These are phyloP conservation scores for Pyricularia grisea DNA, from an alignment of 2,329 filamentous ascomycete genomes.

Conservation along the genomic window DNA sequence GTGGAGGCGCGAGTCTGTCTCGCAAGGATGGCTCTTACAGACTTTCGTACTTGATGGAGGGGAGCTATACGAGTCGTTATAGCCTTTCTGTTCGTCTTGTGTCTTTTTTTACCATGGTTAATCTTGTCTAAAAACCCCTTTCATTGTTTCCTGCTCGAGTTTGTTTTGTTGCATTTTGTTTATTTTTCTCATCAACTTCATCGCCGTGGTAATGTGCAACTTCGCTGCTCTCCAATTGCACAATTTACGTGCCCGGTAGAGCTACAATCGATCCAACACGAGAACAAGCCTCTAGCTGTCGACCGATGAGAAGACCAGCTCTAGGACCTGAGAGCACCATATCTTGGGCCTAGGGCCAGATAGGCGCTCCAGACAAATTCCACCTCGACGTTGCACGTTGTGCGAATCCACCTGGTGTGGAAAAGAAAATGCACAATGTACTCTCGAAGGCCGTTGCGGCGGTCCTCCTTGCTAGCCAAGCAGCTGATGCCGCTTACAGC, in stretches of 20 bases:
- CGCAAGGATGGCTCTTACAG: neutral
- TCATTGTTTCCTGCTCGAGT: neutral
- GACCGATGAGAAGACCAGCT: neutral
- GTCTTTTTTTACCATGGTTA: neutral
- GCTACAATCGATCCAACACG: neutral
- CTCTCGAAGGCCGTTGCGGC: neutral
- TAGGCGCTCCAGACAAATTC: neutral
- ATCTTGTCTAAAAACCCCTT: neutral
- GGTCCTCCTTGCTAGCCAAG: neutral
- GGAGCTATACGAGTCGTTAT: neutral
- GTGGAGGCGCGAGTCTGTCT: neutral
- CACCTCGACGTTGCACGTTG: neutral
- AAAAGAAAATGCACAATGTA: neutral
- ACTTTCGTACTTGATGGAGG: neutral
- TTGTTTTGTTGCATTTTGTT: neutral
- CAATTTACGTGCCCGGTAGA: neutral
- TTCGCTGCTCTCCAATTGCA: neutral
- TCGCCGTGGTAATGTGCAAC: neutral
- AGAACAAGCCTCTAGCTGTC: neutral
- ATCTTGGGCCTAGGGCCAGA: neutral
- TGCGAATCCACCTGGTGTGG: neutral
- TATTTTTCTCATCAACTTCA: neutral
- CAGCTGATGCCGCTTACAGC: constrained; percentile 6
- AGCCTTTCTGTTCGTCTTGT: neutral
- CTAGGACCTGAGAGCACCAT: neutral